Conservation (phyloP, 495 filamentous ascomycete species). For the Hypomontagnella monticulosa region DNA sequence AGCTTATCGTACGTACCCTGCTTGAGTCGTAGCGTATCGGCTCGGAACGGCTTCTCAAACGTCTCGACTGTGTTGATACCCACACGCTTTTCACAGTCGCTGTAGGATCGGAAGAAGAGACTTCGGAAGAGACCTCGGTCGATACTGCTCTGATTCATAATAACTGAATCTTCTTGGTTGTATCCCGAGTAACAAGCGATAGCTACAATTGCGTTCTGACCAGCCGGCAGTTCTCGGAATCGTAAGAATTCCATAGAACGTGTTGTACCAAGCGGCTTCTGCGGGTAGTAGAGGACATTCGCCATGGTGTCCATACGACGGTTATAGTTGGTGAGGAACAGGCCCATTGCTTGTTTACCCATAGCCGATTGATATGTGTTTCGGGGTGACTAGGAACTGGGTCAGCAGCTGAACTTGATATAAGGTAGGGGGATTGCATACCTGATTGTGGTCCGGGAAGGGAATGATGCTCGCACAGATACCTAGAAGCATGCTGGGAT, state of each 20-base stretch:
- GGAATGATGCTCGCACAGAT: conserved; percentile 99
- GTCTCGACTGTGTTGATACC: conserved; percentile 88
- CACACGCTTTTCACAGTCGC: conserved; percentile 92
- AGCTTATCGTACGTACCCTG: conserved; percentile 98
- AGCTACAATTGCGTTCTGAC: conserved; percentile 98
- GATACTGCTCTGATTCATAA: conserved; percentile 99
- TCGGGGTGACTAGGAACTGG: conserved; percentile 75
- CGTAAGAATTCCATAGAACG: conserved; percentile 98
- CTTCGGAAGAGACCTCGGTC: conserved; percentile 96
- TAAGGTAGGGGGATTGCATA: conserved; percentile 41
- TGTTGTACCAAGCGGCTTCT: conserved; percentile 96
- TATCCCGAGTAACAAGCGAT: conserved; percentile 99
- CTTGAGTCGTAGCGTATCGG: conserved; percentile 87
- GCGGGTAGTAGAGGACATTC: conserved; percentile 98
- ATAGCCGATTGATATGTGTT: conserved; percentile 99
- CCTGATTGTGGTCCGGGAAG: conserved; percentile 98
- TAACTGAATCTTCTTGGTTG: conserved; percentile 99
- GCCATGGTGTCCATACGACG: conserved; percentile 99
- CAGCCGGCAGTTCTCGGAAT: conserved; percentile 95
- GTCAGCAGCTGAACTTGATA: conserved; percentile 11
- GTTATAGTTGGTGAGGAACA: conserved; percentile 94
- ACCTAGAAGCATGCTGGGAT: conserved; percentile 97
- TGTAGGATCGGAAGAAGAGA: conserved; percentile 97
- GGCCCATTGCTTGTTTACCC: conserved; percentile 99
- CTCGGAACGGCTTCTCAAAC: conserved; percentile 93